Conservation (phyloP, 331 rosid genomes). For the Pyrus hybrid region DNA sequence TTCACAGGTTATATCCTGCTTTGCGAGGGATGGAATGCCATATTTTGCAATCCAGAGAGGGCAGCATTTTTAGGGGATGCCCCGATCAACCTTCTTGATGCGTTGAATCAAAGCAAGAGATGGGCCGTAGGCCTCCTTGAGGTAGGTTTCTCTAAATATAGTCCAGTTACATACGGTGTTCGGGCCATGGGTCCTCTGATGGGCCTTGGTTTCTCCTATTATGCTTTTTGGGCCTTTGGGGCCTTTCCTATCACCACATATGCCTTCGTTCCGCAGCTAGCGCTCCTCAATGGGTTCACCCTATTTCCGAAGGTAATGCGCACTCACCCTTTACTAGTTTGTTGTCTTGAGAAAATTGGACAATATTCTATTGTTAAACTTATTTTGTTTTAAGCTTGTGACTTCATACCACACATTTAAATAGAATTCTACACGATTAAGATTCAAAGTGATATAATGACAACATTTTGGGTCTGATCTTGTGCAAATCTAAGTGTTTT, state of each 20-base stretch:
- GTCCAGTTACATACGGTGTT: slow-evolving; percentile 16
- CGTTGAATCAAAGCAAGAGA: slow-evolving; percentile 21
- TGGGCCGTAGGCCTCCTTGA: slow-evolving; percentile 27
- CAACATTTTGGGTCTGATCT: not conserved
- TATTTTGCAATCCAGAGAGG: slow-evolving; percentile 42
- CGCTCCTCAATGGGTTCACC: slow-evolving; percentile 25
- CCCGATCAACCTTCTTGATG: slow-evolving; percentile 26
- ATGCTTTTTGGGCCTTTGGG: slow-evolving; percentile 21
- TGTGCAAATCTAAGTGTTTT: too few species aligned
- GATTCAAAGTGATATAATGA: not conserved
- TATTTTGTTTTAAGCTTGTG: too few species aligned
- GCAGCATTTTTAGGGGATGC: slow-evolving; percentile 32
- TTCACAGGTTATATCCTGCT: slow-evolving; percentile 12
- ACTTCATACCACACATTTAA: not conserved
- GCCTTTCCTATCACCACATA: slow-evolving; percentile 23
- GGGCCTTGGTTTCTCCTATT: slow-evolving; percentile 27
- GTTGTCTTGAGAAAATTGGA: not conserved
- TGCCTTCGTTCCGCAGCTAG: slow-evolving; percentile 32
- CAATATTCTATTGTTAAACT: too few species aligned
- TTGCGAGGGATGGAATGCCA: slow-evolving; percentile 30
- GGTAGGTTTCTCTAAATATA: slow-evolving; percentile 21
- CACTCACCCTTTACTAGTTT: not conserved
- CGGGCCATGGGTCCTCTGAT: slow-evolving; percentile 14
- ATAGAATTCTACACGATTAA: not conserved
- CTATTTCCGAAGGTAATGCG: slow-evolving; percentile 33